Conservation (phyloP, 768 basidiomycete genomes). For the Boletus subcaerulescens region DNA sequence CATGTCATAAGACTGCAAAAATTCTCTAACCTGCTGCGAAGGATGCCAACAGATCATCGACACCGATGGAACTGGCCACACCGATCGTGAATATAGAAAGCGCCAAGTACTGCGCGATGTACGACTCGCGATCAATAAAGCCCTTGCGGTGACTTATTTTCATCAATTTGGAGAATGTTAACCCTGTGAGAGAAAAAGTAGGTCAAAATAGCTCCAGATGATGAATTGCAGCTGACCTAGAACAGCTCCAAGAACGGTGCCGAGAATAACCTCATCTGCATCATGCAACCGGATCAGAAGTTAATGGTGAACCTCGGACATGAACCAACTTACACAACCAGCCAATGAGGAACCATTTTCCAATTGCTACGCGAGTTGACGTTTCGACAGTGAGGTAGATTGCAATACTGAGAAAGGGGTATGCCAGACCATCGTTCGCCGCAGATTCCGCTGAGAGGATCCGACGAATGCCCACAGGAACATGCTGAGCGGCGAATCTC, state of each 20-base stretch:
- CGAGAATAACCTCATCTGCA: constrained; percentile 78
- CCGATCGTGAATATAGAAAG: constrained; percentile 74
- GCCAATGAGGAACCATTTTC: constrained; percentile 83
- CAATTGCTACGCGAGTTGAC: constrained; percentile 59
- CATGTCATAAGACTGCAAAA: neutral
- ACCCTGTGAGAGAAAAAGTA: constrained; percentile 40
- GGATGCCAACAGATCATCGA: constrained; percentile 85
- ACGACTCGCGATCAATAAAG: constrained; percentile 79
- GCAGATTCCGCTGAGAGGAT: constrained; percentile 89
- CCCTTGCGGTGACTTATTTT: constrained; percentile 58
- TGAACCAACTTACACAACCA: constrained; percentile 54
- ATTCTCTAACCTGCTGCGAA: constrained; percentile 69
- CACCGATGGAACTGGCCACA: constrained; percentile 75
- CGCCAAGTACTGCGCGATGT: constrained; percentile 80
- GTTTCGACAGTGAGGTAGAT: constrained; percentile 80
- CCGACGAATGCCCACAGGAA: constrained; percentile 72
- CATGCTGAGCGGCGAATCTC: constrained; percentile 64
- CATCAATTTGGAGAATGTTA: constrained; percentile 71
- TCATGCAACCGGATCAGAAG: constrained; percentile 1
- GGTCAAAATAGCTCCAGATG: neutral
- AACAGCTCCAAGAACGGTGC: constrained; percentile 63
- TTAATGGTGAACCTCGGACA: neutral
- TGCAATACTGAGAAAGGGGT: constrained; percentile 85
- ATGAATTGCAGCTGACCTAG: constrained; percentile 33
- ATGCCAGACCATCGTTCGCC: constrained; percentile 93